Percentiles rank a stretch among this genome's conserved stretches.
These are phyloP conservation scores for Pythium rishiriense DNA, from an alignment of 352 stramenopile species.

Conservation along the genomic window DNA sequence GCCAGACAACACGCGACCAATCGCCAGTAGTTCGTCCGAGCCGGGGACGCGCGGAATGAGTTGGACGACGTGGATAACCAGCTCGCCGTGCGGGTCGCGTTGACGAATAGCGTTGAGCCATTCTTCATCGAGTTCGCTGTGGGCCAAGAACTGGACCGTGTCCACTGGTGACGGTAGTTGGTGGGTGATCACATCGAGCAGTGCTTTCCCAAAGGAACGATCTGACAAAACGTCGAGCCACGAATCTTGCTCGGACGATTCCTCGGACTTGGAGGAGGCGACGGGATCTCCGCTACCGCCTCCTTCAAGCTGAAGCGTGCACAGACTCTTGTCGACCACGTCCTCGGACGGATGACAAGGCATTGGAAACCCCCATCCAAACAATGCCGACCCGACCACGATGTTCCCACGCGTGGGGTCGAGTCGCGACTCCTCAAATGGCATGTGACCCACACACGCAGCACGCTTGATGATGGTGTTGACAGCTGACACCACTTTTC, in stretches of 20 bases:
- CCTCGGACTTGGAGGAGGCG: not conserved
- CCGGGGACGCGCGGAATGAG: not conserved
- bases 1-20: slow-evolving; percentile 11
- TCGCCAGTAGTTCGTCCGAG: not conserved
- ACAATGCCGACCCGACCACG: not conserved
- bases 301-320: not conserved
- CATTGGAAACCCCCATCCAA: not conserved
- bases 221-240: not conserved
- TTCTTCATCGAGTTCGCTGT: not conserved
- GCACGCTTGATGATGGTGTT: not conserved
- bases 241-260: not conserved
- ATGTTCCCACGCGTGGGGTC: slow-evolving; percentile 1
- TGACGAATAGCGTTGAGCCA: not conserved
- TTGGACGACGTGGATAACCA: slow-evolving; percentile 5
- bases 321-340: no score
- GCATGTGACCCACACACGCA: not conserved
- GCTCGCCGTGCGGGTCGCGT: slow-evolving; percentile 1
- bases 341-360: no score
- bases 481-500: not conserved
- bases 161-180: slow-evolving; percentile 1
- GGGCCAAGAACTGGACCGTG: not conserved
- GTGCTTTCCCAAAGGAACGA: not conserved
- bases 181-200: not conserved
- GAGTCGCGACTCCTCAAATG: not conserved
- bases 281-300: not conserved